Base-by-base conservation (phyloP, 2,329 filamentous ascomycete genomes). In the Phymatotrichopsis omnivora region DNA sequence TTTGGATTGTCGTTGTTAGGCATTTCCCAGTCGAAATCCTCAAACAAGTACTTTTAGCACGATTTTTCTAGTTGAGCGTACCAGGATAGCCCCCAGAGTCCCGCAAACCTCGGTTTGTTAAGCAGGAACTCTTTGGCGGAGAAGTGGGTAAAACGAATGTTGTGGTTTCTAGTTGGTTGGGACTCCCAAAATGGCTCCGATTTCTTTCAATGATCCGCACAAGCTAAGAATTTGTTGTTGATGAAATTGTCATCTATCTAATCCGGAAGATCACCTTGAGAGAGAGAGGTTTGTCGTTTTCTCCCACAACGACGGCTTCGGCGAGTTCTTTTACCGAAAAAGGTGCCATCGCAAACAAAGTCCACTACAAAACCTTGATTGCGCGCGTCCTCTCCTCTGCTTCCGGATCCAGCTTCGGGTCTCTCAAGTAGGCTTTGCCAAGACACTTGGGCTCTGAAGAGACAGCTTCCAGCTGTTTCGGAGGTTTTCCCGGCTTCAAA, bases 201-300 rank as follows among this genome's bases (percentile, higher is more conserved):
- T 49, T 12, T 47, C 42, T 1, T 60, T 52, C 1, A 64, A 53
- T 51, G 60, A 63, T 0, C 58, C 58, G 40, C 60, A 64, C 17
- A 63, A 58, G 19, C 52, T 46, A 11, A 62, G 31, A n/a, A 49
- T 56, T 28, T 62, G 60, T 65, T 62, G 39, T 60, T 54, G 19
- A 65, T 41, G 16, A 64, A 54, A 31, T 61, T n/a, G n/a, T n/a
- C n/a, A n/a, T n/a, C n/a, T n/a, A n/a, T n/a, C n/a, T n/a, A n/a
- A n/a, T n/a, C n/a, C n/a, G n/a, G n/a, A n/a, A n/a, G n/a, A n/a
- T n/a, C 56, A 25, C 64, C 57, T 5, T 54, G 5, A 55, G 52
- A 17, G 66, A 57, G 2, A 51, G 54, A 14, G 56, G 55, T 7
- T 55, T 34, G 6, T 52, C 49, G 19, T 51, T 45, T 3, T 58